Conservation (phyloP, 108 stramenopile genomes). For the Cyclotella kingstonii region DNA sequence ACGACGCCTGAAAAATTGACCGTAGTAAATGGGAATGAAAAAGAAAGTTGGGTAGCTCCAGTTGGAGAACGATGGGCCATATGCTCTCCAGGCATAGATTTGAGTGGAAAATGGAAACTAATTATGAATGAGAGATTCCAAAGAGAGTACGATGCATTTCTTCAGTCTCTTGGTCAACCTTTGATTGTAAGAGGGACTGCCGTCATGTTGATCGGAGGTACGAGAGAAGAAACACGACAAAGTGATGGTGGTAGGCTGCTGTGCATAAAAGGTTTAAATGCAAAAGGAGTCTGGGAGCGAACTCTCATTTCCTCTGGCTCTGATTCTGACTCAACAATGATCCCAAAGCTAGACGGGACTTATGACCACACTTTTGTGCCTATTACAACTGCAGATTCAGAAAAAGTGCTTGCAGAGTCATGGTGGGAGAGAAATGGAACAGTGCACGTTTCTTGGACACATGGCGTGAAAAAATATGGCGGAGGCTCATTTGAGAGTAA, state of each 20-base stretch:
- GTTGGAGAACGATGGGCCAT: conserved; percentile 66
- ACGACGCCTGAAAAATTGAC: conserved; percentile 1
- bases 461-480: conserved; percentile 67
- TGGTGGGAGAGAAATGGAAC: conserved; percentile 80
- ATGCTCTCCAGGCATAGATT: conserved; percentile 51
- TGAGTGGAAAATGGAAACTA: conserved; percentile 74
- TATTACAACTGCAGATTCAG: conserved; percentile 63
- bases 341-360: conserved; percentile 18
- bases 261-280: conserved; percentile 14
- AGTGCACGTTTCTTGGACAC: conserved; percentile 67
- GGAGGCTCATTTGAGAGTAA: conserved; percentile 72
- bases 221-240: conserved; percentile 67
- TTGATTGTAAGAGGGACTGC: conserved; percentile 67
- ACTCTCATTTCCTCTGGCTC: conserved; percentile 61
- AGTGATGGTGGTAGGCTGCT: conserved; percentile 45
- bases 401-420: conserved; percentile 61
- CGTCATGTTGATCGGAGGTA: conserved; percentile 56
- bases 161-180: conserved; percentile 68
- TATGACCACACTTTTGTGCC: conserved; percentile 27
- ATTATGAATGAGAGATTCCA: conserved; percentile 70
- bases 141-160: conserved; percentile 67
- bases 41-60: conserved; percentile 43
- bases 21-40: conserved; percentile 18
- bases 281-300: conserved; percentile 30
- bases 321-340: conserved; percentile 22